Evolutionary conservation across 208 protist genomes (phyloP), one percentile per base, ranked within the genome.

Genomic region (Cochliopodium minus): DNA sequence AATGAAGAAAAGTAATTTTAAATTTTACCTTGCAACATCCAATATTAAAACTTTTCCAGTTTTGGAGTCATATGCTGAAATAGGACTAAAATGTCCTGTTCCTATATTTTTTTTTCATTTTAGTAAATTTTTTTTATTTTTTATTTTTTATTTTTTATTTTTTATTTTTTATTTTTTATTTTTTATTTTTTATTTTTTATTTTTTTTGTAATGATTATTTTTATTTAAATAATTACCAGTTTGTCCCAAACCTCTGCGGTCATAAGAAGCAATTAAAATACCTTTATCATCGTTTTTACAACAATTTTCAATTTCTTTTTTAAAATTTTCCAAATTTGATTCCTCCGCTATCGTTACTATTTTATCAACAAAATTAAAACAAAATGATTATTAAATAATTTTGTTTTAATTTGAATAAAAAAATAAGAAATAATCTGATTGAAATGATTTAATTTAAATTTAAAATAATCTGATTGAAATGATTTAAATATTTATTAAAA

Each of bases 21-120:
- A n/a, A n/a, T n/a, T n/a, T n/a, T n/a, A n/a, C n/a, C n/a, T 61
- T 6, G 71, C 71, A 9, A 66, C 58, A 34, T 76, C 71, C 1
- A 76, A 25, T 13, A 76, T 39, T 29, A 76, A 45, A 0, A 71
- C 53, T 32, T 48, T 42, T 20, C 67, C 52, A 15, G 2, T 40
- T 7, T 35, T 20, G 3, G 13, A 13, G 47, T 76, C 48, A 56
- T 69, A 76, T 25, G 30, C 68, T 28, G 36, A 67, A 32, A 76
- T 48, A 9, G 69, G 68, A 4, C 53, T 66, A 46, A 71, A 76
- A 53, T 76, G 71, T n/a, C 71, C 71, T 20, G 2, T 15, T 0
- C 17, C n/a, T 3, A 22, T 26, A 22, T 26, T 22, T 22, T 6
- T 25, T 22, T 45, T 25, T 11, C 3, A 23, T 26, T 25, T 2